Evolutionary conservation across 805 yeast genomes (phyloP).

Genomic region (Hanseniaspora thailandica): DNA sequence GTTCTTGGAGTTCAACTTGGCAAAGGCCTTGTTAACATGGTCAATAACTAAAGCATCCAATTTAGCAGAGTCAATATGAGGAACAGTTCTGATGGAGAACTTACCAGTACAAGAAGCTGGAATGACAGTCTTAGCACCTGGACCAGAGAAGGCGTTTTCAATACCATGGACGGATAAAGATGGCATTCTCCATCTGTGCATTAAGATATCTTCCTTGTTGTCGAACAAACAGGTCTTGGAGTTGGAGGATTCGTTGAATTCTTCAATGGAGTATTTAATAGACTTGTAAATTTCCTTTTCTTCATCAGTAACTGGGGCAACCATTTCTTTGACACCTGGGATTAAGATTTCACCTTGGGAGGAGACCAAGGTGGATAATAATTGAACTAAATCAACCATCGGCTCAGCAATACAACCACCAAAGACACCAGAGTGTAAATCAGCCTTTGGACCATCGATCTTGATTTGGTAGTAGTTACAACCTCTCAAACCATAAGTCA

Average conservation of each 20-base stretch:
- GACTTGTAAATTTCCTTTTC: slow-evolving; percentile 72
- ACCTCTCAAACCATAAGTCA: slow-evolving; percentile 96
- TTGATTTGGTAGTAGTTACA: slow-evolving; percentile 80
- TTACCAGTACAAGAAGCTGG: slow-evolving; percentile 92
- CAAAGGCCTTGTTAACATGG: slow-evolving; percentile 56
- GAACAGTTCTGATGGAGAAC: slow-evolving; percentile 94
- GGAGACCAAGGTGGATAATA: slow-evolving; percentile 68
- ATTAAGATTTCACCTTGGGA: slow-evolving; percentile 71
- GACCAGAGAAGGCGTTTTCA: slow-evolving; percentile 90
- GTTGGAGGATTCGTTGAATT: slow-evolving; percentile 80
- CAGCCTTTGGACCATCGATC: slow-evolving; percentile 88
- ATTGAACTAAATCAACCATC: slow-evolving; percentile 77
- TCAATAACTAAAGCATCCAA: slow-evolving; percentile 66
- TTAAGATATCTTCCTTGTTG: slow-evolving; percentile 71
- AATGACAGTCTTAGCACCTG: slow-evolving; percentile 96
- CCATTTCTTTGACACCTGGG: slow-evolving; percentile 87
- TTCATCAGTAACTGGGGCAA: slow-evolving; percentile 76
- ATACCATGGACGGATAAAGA: slow-evolving; percentile 91
- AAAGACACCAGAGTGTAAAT: slow-evolving; percentile 91
- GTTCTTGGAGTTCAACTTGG: slow-evolving; percentile 66
- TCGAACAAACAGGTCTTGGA: slow-evolving; percentile 70
- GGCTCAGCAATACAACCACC: slow-evolving; percentile 98
- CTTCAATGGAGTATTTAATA: slow-evolving; percentile 75
- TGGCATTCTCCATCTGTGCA: slow-evolving; percentile 99
- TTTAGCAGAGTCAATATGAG: slow-evolving; percentile 72